Base-by-base conservation (phyloP, 2,329 filamentous ascomycete species). In the Verticillium dahliae region DNA sequence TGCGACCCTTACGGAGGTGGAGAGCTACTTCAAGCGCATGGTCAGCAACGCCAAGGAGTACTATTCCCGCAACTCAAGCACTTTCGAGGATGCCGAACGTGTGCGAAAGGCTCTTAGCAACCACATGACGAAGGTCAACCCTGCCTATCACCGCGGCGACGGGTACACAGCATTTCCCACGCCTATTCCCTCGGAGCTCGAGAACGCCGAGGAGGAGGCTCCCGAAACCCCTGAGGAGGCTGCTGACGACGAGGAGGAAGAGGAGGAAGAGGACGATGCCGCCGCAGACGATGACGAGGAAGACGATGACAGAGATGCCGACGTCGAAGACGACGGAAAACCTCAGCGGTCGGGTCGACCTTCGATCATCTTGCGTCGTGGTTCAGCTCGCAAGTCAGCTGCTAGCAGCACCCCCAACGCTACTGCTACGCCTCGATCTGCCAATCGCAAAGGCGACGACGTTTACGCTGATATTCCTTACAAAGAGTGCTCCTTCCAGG, bases 1-100 rank as follows among this genome's bases (percentile, higher is more conserved):
- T 71, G 72, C 82, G 14, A 89, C 78, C 59, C 80, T 97, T 57
- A 87, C 90, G 6, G 82, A 88, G 58, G 78, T 97, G 13, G 92
- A 97, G 74, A 88, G 90, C 70, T 93, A 93, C 72, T 85, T 94
- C 71, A 96, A 95, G 78, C 88, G 92, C 65, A 90, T 97, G 82
- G 89, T 96, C 61, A 83, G 86, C 66, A 97, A 96, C 70, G 91
- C 90, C 39, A 96, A 96, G 74, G 87, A 91, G 60, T 95, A 86
- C 76, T 94, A 94, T 70, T 82, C 88, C 63, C 89, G 89, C 67
- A 84, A 83, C 54, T 91, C 90, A 0, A 78, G 86, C 62, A 81
- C 90, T 41, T 94, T 89, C 71, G 89, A 92, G 54, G 92, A 97
- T 76, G 91, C 92, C 9, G 92, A 97, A 74, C 86, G 91, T 57